These are phyloP conservation scores for Aspergillus tanneri DNA, from an alignment of 2,329 filamentous ascomycete species.

Conservation along the genomic window DNA sequence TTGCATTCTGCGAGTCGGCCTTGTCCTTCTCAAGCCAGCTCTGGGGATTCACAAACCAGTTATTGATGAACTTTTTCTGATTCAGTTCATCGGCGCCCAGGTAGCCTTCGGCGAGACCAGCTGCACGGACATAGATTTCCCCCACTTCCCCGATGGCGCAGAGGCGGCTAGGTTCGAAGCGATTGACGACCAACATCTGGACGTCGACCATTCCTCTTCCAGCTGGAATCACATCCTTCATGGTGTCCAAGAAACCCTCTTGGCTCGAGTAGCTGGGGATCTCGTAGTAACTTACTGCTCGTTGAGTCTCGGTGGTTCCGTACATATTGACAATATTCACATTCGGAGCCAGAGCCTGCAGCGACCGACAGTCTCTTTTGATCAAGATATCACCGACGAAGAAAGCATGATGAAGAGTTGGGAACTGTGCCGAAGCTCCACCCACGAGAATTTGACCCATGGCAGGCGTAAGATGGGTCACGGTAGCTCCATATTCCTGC, in stretches of 20 bases:
- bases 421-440: constrained; percentile 73
- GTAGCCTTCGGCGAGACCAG: constrained; percentile 80
- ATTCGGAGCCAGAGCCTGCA: constrained; percentile 75
- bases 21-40: constrained; percentile 67
- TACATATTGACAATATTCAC: constrained; percentile 81
- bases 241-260: constrained; percentile 61
- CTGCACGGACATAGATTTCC: constrained; percentile 79
- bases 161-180: constrained; percentile 63
- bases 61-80: constrained; percentile 72
- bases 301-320: constrained; percentile 80
- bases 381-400: constrained; percentile 91
- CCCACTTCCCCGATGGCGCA: constrained; percentile 80
- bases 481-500: constrained; percentile 68
- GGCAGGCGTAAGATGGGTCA: constrained; percentile 87
- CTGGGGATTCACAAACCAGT: constrained; percentile 79
- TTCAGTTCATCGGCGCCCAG: constrained; percentile 62
- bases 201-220: constrained; percentile 86
- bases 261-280: constrained; percentile 66
- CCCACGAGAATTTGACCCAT: constrained; percentile 96
- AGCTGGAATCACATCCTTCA: constrained; percentile 76
- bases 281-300: constrained; percentile 79
- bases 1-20: constrained; percentile 48
- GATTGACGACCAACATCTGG: constrained; percentile 80
- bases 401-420: constrained; percentile 73
- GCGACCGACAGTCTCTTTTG: constrained; percentile 72